phyloP scores from a whole-genome alignment of 805 yeast species.

The Sugiyamaella smithiae region DNA sequence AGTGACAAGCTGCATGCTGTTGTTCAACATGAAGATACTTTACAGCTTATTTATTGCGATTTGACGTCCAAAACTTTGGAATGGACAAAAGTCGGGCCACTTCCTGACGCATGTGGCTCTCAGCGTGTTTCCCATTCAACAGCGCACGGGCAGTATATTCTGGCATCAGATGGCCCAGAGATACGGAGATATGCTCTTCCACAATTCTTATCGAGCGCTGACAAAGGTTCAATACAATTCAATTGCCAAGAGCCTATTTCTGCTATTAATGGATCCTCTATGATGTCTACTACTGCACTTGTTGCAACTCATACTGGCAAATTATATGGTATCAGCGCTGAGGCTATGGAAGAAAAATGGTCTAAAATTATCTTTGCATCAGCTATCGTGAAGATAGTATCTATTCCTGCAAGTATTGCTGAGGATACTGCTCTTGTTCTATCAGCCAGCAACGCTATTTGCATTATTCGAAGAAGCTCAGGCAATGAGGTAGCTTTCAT shows the following conservation, averaged over 20 bases:
- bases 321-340: neutral
- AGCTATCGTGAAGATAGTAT: neutral
- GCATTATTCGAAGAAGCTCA: constrained; percentile 10
- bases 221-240: neutral
- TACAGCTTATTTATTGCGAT: neutral
- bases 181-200: neutral
- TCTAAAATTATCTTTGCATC: constrained; percentile 2
- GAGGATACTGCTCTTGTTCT: constrained; percentile 8
- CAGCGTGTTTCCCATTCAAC: neutral
- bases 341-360: neutral
- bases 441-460: constrained; percentile 12
- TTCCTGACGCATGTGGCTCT: neutral
- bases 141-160: neutral
- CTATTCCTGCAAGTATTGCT: neutral
- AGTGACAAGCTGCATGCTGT: constrained; percentile 4
- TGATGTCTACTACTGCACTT: neutral
- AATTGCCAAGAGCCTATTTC: neutral
- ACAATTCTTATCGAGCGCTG: neutral
- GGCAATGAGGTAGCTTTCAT: constrained; percentile 4
- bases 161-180: neutral
- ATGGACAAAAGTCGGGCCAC: neutral
- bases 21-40: constrained; percentile 1
- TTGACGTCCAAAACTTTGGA: neutral
- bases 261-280: neutral
- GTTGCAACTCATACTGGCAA: neutral